Evolutionary conservation across 164 flowering plant species (phyloP).

Genomic region (Protea cynaroides): DNA sequence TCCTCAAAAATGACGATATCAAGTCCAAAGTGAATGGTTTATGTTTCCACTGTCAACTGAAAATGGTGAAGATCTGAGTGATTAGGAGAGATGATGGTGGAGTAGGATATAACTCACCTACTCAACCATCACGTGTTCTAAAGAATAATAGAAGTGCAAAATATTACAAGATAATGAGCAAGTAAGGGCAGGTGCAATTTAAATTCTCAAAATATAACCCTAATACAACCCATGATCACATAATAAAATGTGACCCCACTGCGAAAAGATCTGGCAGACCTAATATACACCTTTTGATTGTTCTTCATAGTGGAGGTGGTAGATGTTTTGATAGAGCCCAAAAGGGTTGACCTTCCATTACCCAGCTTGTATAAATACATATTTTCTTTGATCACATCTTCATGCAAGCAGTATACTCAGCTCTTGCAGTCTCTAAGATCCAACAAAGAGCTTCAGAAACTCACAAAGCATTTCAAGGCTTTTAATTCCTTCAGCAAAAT

Average conservation of each 20-base stretch:
- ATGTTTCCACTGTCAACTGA: too few species aligned
- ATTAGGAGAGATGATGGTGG: too few species aligned
- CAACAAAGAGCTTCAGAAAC: neutral
- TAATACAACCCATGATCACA: neutral
- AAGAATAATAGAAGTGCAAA: neutral
- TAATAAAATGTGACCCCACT: constrained; percentile 3
- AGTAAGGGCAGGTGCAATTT: constrained; percentile 14
- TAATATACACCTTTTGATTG: constrained; percentile 9
- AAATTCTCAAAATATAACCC: neutral
- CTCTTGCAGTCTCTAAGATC: neutral
- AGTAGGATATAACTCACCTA: neutral
- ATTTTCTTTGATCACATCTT: neutral
- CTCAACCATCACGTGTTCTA: constrained; percentile 1
- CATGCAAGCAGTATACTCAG: neutral
- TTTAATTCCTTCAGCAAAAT: constrained; percentile 3
- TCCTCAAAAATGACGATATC: too few species aligned
- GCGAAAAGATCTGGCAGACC: constrained; percentile 5
- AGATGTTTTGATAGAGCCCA: neutral
- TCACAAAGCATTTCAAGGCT: neutral
- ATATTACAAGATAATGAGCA: neutral
- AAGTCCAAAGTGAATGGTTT: too few species aligned
- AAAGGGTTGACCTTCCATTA: constrained; percentile 2
- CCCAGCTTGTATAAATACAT: constrained; percentile 14
- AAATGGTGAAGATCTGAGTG: too few species aligned
- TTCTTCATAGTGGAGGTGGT: neutral